Base-by-base conservation (phyloP, 805 yeast species). In the Yarrowia alimentaria region DNA sequence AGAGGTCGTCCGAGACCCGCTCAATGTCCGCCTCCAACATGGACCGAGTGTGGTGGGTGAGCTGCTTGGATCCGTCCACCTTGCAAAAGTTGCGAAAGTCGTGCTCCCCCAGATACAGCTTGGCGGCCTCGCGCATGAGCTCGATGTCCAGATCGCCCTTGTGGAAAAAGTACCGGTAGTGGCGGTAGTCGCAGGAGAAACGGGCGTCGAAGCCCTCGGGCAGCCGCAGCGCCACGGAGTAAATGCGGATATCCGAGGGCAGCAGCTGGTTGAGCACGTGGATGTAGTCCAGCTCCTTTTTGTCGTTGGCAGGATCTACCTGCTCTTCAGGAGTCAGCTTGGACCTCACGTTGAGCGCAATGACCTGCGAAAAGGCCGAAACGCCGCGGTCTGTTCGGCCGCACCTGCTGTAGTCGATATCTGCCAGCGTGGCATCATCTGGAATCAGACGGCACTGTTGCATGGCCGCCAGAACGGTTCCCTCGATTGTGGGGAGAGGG, bases 321-420 rank as follows among this genome's bases (percentile, higher is more conserved):
- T 88, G 89, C 45, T 87, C 85, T 35, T 83, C 90, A 1, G 60
- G 58, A 0, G 78, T 61, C 31, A 93, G 66, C 17, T 72, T 70
- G 0, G 96, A 87, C 57, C 99, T 73, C 20, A 91, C 81, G 12
- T 72, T 67, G 29, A 93, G 68, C 0, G 96, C 82, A 5, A 93
- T 83, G 2, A 93, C 98, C 66, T 93, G 99, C 57, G 87, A 85
- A 83, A 93, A 78, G 0, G 99, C 99, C 69, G 96, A 86, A 11
- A 91, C 98, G n/a, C 97, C 98, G 57, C 79, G 80, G 61, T 91
- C 98, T 0, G 98, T 91, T 60, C 98, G 74, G 0, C 98, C 98
- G 68, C 98, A 93, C 56, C 97, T 71, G 57, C 94, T 84, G 64
- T 90, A 89, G 11, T 77, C 74, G 0, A 88, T 82, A 16, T 78